Evolutionary conservation across 257 asterid species (phyloP), one percentile per base, ranked within the genome.

Genomic region (Solanum corneliomulleri): DNA sequence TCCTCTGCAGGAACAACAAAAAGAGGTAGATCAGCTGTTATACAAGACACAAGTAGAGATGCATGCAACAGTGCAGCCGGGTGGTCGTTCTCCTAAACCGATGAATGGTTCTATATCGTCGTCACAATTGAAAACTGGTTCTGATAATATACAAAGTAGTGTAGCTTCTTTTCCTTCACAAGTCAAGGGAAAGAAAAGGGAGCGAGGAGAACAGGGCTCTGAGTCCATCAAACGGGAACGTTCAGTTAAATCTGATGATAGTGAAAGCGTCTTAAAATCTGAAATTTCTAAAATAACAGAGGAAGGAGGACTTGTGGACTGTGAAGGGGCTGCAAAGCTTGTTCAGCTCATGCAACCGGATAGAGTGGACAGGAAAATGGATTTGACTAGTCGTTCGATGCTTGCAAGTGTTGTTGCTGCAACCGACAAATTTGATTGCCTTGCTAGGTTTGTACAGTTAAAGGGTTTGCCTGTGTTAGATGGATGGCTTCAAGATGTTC

Each of bases 401-500:
- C 93, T 91, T 82, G 93, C 92, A 8, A 90, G 88, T 87, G 94
- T 93, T 75, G 83, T 93, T 69, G 93, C 94, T 87, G 93, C 91
- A 69, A 93, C 93, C 0, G 93, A 93, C 42, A 92, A 89, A 44
- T 87, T 90, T 88, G 94, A 93, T 71, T 93, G 94, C 91, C 94
- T 93, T 33, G 89, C 84, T 83, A 89, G 85, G 81, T 93, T 93
- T 87, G 92, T 93, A 47, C 92, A 92, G 82, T 92, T 92, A 72
- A 90, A 88, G 87, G 95, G 95, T 68, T 86, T 93, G 87, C 93
- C 90, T 83, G 93, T 93, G 76, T 81, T 93, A 75, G 93, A 93
- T 82, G 93, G 86, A 37, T 93, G 95, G 95, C 92, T 93, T 60
- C 95, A 93, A 88, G 94, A 93, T 47, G 89, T 93, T 31, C 94